Evolutionary conservation across 257 asterid species (phyloP), one percentile per base, ranked within the genome.

Genomic region (Schizonepeta tenuifolia): DNA sequence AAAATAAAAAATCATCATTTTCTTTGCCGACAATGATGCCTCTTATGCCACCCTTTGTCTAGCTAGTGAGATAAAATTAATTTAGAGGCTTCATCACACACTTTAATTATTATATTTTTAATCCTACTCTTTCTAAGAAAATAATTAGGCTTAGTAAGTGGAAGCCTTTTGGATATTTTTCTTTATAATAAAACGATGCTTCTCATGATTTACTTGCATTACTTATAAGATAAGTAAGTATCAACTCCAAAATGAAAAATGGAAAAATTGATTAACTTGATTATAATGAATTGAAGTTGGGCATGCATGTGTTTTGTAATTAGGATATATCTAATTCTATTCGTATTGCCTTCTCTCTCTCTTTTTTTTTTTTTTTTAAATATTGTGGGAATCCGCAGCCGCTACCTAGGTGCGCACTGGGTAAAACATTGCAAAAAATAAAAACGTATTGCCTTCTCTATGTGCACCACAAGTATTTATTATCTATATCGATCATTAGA

Each of bases 21-120:
- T 35, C 9, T 65, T 65, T 70, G 78, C 78, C 78, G 77, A 75
- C 77, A 79, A 63, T 44, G 38, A 72, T 67, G 28, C 73, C 65
- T 47, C 60, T 2, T 49, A 28, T 72, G 59, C 65, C 74, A 71
- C 65, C 64, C 24, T 71, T 71, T 72, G 70, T 67, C 71, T 78
- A n/a, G 63, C 36, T 31, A 31, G 36, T 59, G 67, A 46, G 58
- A 41, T 70, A 60, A 33, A 56, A 49, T 56, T 44, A 53, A 65
- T 67, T 33, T n/a, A 41, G 55, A 50, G 47, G 44, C 24, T 67
- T 74, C 55, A 40, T 44, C 69, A 36, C 33, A 58, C 40, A 69
- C 50, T 67, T 26, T 28, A 47, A 6, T 47, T 40, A 13, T 22
- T 7, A n/a, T 68, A 38, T 49, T 47, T 15, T 22, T 5, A 8